Conservation (phyloP, 495 filamentous ascomycete species). For the Ascobolus immersus region DNA sequence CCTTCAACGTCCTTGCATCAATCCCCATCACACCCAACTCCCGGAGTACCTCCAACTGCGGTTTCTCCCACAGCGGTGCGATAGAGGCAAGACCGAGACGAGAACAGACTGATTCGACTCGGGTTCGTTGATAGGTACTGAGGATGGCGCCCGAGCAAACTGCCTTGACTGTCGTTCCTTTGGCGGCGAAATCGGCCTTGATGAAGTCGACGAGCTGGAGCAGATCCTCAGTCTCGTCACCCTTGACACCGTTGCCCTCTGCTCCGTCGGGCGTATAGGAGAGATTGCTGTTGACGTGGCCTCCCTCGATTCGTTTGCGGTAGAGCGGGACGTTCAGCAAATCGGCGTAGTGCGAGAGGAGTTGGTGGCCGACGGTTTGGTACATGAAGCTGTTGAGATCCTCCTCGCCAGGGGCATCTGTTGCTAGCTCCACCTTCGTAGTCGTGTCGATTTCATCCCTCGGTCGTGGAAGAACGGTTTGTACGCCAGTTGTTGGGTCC, state of each 20-base stretch:
- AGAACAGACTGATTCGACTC: slow-evolving; percentile 65
- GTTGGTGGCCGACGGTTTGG: slow-evolving; percentile 74
- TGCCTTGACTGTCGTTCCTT: slow-evolving; percentile 55
- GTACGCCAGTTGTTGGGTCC: slow-evolving; percentile 2
- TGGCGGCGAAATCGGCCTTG: too few relatives aligned
- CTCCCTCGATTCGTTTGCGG: slow-evolving; percentile 43
- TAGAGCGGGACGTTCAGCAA: slow-evolving; percentile 61
- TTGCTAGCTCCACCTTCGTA: slow-evolving; percentile 2
- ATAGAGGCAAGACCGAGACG: slow-evolving; percentile 56
- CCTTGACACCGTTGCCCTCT: slow-evolving; percentile 2
- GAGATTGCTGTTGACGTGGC: slow-evolving; percentile 35
- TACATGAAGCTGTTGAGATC: slow-evolving; percentile 94
- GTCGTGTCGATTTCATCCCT: too few relatives aligned
- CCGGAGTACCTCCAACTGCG: slow-evolving; percentile 35
- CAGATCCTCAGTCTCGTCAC: slow-evolving; percentile 75
- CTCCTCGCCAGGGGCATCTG: slow-evolving; percentile 8
- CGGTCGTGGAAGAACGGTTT: not conserved
- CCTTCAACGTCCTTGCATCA: slow-evolving; percentile 76
- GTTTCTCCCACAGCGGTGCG: slow-evolving; percentile 76
- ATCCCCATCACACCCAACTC: slow-evolving; percentile 59
- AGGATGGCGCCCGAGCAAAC: slow-evolving; percentile 78
- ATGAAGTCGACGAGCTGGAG: slow-evolving; percentile 42
- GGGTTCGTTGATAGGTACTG: slow-evolving; percentile 80
- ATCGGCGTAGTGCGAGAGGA: slow-evolving; percentile 62
- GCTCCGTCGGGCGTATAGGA: slow-evolving; percentile 21